Conservation (phyloP, 768 basidiomycete genomes). For the Postia placenta region DNA sequence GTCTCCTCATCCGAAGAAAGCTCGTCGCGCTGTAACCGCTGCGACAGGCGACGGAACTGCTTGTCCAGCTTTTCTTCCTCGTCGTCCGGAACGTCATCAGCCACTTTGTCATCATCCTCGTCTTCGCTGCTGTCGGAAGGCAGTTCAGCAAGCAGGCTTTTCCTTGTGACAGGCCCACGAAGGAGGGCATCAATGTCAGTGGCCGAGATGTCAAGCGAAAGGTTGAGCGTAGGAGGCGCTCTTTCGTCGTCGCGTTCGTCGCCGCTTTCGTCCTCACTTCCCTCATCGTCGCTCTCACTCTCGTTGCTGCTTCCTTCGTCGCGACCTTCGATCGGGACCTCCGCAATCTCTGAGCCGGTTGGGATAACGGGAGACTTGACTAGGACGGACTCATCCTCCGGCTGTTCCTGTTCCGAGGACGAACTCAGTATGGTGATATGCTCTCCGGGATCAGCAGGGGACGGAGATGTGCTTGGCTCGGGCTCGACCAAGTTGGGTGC, state of each 20-base stretch:
- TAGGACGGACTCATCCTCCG: too few species aligned
- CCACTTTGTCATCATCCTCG: conserved; percentile 36
- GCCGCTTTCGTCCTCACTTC: conserved; percentile 15
- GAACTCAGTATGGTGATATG: too few species aligned
- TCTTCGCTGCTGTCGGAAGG: conserved; percentile 25
- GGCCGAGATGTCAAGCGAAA: conserved; percentile 5
- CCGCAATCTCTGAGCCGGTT: conserved; percentile 26
- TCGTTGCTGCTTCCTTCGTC: conserved; percentile 38
- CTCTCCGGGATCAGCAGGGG: too few species aligned
- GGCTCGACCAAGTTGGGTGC: too few species aligned
- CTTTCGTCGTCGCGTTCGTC: conserved; percentile 7
- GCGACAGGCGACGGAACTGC: conserved; percentile 25
- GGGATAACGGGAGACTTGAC: too few species aligned
- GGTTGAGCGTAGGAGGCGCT: background rate
- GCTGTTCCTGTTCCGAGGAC: too few species aligned
- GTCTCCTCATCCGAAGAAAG: conserved; percentile 22
- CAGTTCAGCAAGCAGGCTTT: conserved; percentile 25
- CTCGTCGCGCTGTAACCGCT: conserved; percentile 22
- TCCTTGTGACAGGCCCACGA: conserved; percentile 29
- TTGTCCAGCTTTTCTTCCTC: conserved; percentile 32
- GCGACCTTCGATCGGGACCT: conserved; percentile 30
- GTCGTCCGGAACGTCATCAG: conserved; percentile 28
- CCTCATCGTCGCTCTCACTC: conserved; percentile 22
- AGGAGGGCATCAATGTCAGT: conserved; percentile 36
- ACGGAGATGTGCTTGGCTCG: too few species aligned